These are phyloP conservation scores for Globisporangium nodosum DNA, from an alignment of 352 stramenopile species.

Conservation along the genomic window DNA sequence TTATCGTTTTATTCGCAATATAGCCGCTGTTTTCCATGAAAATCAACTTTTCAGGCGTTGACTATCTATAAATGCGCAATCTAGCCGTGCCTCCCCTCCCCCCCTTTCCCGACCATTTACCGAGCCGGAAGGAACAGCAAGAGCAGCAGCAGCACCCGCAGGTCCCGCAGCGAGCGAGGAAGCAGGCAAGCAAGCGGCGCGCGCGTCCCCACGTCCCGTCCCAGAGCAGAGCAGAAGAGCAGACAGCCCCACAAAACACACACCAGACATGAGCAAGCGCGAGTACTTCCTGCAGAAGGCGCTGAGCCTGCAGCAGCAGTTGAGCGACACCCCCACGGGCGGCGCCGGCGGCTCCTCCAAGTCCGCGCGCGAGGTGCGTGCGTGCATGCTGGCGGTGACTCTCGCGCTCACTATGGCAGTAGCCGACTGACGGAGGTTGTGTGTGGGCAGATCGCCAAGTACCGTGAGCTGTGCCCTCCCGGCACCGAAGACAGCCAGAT, in stretches of 20 bases:
- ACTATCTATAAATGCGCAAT: too few relatives aligned
- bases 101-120: conserved; percentile 5
- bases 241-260: conserved; percentile 8
- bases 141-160: neutral
- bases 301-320: conserved; percentile 73
- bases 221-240: conserved; percentile 4
- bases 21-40: neutral
- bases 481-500: conserved; percentile 76
- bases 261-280: conserved; percentile 77
- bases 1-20: too few relatives aligned
- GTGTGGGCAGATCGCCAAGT: conserved; percentile 51
- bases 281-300: conserved; percentile 83
- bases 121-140: conserved; percentile 5
- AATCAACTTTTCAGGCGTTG: neutral
- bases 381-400: neutral
- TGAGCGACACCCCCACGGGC: conserved; percentile 40
- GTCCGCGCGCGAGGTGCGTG: conserved; percentile 51
- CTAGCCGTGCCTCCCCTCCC: neutral
- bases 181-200: conserved; percentile 2
- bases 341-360: conserved; percentile 24
- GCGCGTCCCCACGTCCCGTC: neutral
- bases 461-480: conserved; percentile 77
- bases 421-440: neutral
- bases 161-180: neutral
- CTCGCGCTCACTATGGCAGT: too few relatives aligned